Conservation (phyloP, 352 stramenopile genomes). For the Blastocystis sp. region DNA sequence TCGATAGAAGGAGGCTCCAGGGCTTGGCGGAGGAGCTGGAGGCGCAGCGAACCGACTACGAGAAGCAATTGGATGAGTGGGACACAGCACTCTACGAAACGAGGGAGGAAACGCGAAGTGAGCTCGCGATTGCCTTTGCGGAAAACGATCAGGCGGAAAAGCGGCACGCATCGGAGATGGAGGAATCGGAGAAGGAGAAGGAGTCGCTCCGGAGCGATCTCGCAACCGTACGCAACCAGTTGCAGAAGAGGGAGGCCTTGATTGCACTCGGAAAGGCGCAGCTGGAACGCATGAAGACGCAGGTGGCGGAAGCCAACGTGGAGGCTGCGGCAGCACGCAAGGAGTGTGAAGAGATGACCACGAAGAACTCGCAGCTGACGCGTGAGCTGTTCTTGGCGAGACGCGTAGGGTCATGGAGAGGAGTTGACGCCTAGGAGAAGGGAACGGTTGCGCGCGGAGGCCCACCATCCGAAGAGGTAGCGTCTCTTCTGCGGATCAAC, state of each 20-base stretch:
- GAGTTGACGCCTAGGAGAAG: neutral
- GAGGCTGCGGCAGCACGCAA: neutral
- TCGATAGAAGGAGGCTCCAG: neutral
- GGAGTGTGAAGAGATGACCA: neutral
- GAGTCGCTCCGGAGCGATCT: neutral
- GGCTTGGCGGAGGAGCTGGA: neutral
- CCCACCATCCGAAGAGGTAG: neutral
- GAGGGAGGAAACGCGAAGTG: neutral
- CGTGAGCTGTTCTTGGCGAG: constrained; percentile 10
- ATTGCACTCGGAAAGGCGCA: constrained; percentile 17
- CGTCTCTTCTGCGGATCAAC: neutral
- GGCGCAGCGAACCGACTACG: neutral
- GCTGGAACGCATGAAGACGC: neutral
- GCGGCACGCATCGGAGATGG: neutral
- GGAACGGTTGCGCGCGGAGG: neutral
- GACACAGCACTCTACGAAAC: neutral
- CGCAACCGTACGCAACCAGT: neutral
- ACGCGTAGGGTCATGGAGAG: neutral
- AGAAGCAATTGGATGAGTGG: neutral
- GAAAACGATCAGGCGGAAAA: neutral
- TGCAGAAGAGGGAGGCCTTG: neutral
- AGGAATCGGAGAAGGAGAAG: neutral
- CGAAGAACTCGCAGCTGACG: constrained; percentile 33
- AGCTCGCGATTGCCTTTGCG: neutral
- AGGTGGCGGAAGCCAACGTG: neutral